Evolutionary conservation across 306 rosid species (phyloP).

Genomic region (Cicer judaicum): DNA sequence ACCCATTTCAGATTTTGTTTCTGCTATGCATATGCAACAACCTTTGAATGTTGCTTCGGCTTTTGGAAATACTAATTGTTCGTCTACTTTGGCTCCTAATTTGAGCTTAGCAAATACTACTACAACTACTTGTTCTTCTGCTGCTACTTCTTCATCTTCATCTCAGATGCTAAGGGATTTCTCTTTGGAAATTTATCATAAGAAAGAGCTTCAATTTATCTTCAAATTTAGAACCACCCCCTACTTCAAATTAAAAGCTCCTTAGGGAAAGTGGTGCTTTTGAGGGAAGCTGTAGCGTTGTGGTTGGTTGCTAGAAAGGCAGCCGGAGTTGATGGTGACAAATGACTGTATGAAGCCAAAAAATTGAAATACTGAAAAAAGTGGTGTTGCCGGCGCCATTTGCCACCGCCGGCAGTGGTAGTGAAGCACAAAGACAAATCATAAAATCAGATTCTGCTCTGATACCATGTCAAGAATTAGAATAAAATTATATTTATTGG

Average conservation of each 20-base stretch:
- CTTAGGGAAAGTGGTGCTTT: no score
- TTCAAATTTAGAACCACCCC: slow-evolving; percentile 51
- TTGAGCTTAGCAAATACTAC: slow-evolving; percentile 44
- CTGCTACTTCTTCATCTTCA: slow-evolving; percentile 25
- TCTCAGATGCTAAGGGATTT: slow-evolving; percentile 74
- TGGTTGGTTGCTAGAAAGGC: no score
- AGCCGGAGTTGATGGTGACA: no score
- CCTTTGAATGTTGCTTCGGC: slow-evolving; percentile 15
- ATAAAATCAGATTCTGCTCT: no score
- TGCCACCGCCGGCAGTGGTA: no score
- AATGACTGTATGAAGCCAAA: no score
- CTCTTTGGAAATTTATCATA: slow-evolving; percentile 70
- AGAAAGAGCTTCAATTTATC: slow-evolving; percentile 76
- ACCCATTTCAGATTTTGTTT: slow-evolving; percentile 70
- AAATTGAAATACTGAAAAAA: no score
- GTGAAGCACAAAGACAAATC: no score
- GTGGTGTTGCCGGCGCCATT: no score
- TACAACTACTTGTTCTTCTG: slow-evolving; percentile 20
- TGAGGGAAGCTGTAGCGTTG: no score
- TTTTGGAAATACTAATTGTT: slow-evolving; percentile 41
- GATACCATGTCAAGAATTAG: no score
- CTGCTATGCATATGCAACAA: slow-evolving; percentile 54
- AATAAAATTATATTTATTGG: no score
- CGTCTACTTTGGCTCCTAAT: slow-evolving; percentile 53
- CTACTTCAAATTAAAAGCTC: slow-evolving; percentile 41